Evolutionary conservation across 352 stramenopile genomes (phyloP).

Genomic region (Vaucheria bursata): DNA sequence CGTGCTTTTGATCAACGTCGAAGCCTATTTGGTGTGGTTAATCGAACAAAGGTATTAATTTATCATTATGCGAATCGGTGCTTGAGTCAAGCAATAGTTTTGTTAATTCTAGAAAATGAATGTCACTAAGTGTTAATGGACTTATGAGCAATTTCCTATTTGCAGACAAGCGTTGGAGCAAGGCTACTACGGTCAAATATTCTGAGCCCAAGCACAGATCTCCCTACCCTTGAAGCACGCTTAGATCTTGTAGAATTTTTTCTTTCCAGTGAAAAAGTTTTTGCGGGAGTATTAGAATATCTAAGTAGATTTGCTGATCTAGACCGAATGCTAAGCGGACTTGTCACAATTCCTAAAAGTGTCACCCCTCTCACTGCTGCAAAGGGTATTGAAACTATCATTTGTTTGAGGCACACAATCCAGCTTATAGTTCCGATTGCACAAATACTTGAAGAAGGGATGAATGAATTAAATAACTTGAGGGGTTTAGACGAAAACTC

Average conservation of each 20-base stretch:
- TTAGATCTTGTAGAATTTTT: slow-evolving; percentile 43
- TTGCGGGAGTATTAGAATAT: slow-evolving; percentile 30
- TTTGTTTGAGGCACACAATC: slow-evolving; percentile 42
- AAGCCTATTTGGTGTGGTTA: slow-evolving; percentile 44
- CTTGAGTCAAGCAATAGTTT: no score
- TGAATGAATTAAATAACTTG: slow-evolving; percentile 12
- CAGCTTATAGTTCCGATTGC: slow-evolving; percentile 20
- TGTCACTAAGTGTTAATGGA: no score
- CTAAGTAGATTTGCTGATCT: slow-evolving; percentile 35
- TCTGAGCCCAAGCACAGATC: slow-evolving; percentile 24
- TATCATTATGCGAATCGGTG: background rate
- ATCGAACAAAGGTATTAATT: slow-evolving; percentile 25
- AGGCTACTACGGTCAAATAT: slow-evolving; percentile 41
- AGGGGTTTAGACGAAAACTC: background rate
- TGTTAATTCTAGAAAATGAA: no score
- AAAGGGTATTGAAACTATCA: slow-evolving; percentile 38
- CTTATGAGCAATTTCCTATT: no score
- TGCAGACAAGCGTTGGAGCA: slow-evolving; percentile 23
- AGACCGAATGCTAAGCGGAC: slow-evolving; percentile 43
- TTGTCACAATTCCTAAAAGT: slow-evolving; percentile 34
- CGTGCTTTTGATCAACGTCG: slow-evolving; percentile 20
- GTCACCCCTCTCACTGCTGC: slow-evolving; percentile 28
- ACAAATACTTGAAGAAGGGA: slow-evolving; percentile 17
- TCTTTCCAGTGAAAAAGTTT: slow-evolving; percentile 34
- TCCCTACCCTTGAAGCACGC: slow-evolving; percentile 37